Conservation (phyloP, 2,329 filamentous ascomycete genomes). For the Mycosphaerella sp. region DNA sequence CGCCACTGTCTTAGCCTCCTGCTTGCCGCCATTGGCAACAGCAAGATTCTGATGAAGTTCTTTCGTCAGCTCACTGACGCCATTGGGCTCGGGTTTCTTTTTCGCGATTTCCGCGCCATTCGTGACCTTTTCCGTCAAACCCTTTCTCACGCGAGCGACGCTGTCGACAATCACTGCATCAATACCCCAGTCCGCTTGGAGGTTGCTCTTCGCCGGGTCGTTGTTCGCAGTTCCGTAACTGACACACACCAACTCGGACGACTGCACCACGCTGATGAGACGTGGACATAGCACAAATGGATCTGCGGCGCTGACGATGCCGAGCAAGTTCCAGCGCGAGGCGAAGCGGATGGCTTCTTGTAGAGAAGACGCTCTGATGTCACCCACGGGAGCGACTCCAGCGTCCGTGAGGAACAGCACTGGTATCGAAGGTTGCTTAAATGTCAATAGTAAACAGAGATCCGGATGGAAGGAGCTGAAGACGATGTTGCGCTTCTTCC, state of each 20-base stretch:
- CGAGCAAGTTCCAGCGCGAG: constrained; percentile 86
- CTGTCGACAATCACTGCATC: constrained; percentile 97
- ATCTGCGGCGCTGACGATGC: constrained; percentile 82
- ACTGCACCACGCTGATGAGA: constrained; percentile 87
- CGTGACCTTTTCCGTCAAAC: constrained; percentile 53
- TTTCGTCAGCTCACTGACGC: constrained; percentile 6
- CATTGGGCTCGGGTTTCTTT: constrained; percentile 1
- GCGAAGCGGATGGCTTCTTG: constrained; percentile 96
- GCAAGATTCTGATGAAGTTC: constrained; percentile 1
- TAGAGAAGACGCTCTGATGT: constrained; percentile 81
- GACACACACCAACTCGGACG: constrained; percentile 87
- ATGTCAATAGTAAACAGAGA: constrained; percentile 85
- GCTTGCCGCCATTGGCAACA: neutral
- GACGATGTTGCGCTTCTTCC: constrained; percentile 78
- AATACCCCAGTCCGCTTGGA: constrained; percentile 90
- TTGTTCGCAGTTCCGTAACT: constrained; percentile 93
- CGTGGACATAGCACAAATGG: constrained; percentile 84
- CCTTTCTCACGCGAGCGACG: constrained; percentile 86
- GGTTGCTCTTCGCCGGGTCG: constrained; percentile 73
- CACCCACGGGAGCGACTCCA: constrained; percentile 71
- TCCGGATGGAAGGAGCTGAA: constrained; percentile 98
- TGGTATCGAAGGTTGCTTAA: constrained; percentile 96
- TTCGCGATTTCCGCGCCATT: constrained; percentile 5
- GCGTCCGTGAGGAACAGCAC: constrained; percentile 92
- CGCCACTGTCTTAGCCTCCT: neutral